Evolutionary conservation across 305 asterid species (phyloP), one percentile per base, ranked within the genome.

Genomic region (Solanum hybrid): DNA sequence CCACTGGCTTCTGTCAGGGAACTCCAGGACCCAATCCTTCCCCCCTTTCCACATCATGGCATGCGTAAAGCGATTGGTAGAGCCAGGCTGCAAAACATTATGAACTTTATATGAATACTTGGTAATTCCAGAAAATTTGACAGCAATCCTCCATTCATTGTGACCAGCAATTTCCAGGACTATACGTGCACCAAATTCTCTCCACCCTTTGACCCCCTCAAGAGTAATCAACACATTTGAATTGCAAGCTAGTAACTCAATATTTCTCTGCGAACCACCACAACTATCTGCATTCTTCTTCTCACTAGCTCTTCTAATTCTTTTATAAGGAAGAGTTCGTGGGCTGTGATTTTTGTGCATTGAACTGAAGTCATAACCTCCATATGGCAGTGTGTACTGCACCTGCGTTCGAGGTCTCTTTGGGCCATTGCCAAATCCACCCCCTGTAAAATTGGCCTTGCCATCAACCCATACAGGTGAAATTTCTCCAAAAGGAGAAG

Each of bases 21-120:
- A 98, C 94, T 98, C 99, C 90, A 98, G 93, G 31, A 93, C 94
- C 99, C 99, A 98, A 91, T 98, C 99, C 92, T 97, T 98, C 86
- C 99, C 99, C 86, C 99, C 99, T 92, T 95, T 98, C 99, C 99
- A 98, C 98, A 98, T 96, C 99, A 97, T 96, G 92, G 99, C 99
- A 96, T 98, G 98, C 1, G 99, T 94, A 92, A 90, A 97, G 88
- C 99, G 98, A 90, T 98, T 98, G 75, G 99, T 96, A 69, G 99
- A 92, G 90, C 99, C 99, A 73, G 99, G 97, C 93, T 95, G 98
- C 93, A 98, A 92, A 89, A 94, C 91, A 89, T 96, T 96, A 91
- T 94, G 94, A 26, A 96, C 99, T 89, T 95, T 98, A 86, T 92
- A 94, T 67, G 97, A 95, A 90, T 94, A 96, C 90, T 95, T 98